Base-by-base conservation (phyloP, 1,139 yeast species). In the Debaryomyces singareniensis region DNA sequence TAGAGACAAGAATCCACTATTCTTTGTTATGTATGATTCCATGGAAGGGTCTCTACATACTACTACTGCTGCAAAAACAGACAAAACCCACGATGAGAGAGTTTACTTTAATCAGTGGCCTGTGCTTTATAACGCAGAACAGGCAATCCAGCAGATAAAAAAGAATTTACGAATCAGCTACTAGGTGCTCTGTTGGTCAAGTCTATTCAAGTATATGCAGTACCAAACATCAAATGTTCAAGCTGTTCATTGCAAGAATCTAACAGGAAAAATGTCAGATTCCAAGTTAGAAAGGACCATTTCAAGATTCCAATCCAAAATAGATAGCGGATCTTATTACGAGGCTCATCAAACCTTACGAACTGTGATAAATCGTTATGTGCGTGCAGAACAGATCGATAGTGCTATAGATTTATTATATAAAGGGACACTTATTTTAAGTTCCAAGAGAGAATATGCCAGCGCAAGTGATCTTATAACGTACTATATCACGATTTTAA, bases 281-380 rank as follows among this genome's bases (percentile, higher is more conserved):
- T 7, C n/a, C 7, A 78, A 77, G 45, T 55, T 79, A 24, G 65
- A 70, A 32, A 71, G 72, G 46, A 78, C 86, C 2, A 56, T 81
- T 28, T 75, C 67, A 20, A 60, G 91, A 37, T 81, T 81, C 58
- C 75, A 77, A 45, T 68, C 71, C 28, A 79, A 83, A 46, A 80
- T 89, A 39, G 74, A 71, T 29, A 71, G 70, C 29, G 87, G 87
- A 2, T 83, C 87, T 32, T 86, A 69, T 58, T 89, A 89, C 50
- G 98, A 91, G 51, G 97, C 97, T 0, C 96, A 89, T 50, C 97
- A 89, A 55, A 89, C 95, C 0, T 68, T 89, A 31, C 66, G 96
- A 46, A 86, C 96, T 5, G 81, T 89, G 35, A 86, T 84, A 27
- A 86, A 87, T 42, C 67, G 98, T 48, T 81, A 84, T 47, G 79